Percentiles rank a stretch among this genome's conserved stretches.
phyloP scores from a whole-genome alignment of 306 rosid genomes.

The barrel medic (Medicago truncatula) region DNA sequence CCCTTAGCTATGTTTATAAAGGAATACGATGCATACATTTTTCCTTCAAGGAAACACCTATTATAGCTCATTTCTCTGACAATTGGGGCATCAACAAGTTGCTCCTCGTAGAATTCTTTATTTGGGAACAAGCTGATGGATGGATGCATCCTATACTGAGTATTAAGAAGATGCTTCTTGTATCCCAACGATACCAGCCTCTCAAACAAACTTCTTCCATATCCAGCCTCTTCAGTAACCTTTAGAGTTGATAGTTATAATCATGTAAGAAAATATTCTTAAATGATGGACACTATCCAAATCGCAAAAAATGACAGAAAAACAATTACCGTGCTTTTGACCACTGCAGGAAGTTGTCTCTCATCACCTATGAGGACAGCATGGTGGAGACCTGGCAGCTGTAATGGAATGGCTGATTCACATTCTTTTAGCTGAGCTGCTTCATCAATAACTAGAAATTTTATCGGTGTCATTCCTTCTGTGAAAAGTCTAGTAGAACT shows the following conservation, averaged over 20 bases:
- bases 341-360: constrained; percentile 68
- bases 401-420: constrained; percentile 64
- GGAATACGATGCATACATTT: constrained; percentile 47
- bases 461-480: neutral
- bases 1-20: constrained; percentile 53
- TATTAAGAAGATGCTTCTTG: constrained; percentile 46
- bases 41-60: constrained; percentile 42
- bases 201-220: constrained; percentile 62
- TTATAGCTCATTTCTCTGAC: constrained; percentile 38
- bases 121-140: constrained; percentile 56
- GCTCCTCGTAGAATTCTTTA: constrained; percentile 46
- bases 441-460: constrained; percentile 62
- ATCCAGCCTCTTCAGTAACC: constrained; percentile 49
- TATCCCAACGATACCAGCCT: constrained; percentile 50
- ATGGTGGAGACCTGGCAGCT: constrained; percentile 53
- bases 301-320: constrained; percentile 14
- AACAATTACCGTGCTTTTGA: constrained; percentile 58
- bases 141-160: constrained; percentile 64
- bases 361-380: constrained; percentile 67
- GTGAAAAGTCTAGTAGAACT: constrained; percentile 49
- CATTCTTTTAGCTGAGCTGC: constrained; percentile 71
- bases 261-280: neutral
- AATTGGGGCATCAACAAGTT: constrained; percentile 43
- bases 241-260: neutral
- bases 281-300: neutral